A percentile compares a stretch with the other conserved stretches of the same genome.
Evolutionary conservation across 352 stramenopile genomes (phyloP).

Genomic region (Phytophthora constricta): DNA sequence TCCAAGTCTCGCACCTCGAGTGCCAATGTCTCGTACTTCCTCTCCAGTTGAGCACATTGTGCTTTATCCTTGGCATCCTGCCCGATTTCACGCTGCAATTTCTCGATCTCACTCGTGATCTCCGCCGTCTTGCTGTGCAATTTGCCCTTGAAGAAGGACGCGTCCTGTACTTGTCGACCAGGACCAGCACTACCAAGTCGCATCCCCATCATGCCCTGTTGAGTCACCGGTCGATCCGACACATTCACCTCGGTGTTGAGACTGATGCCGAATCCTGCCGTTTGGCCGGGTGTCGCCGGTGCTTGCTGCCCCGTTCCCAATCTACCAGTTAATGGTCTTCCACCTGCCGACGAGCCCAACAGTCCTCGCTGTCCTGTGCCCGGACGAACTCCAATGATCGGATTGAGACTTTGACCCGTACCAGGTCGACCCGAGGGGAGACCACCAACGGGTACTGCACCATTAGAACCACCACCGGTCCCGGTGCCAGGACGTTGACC

Average conservation of each 20-base stretch:
- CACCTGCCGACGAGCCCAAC: slow-evolving; percentile 54
- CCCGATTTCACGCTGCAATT: slow-evolving; percentile 84
- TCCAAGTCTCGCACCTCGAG: slow-evolving; percentile 86
- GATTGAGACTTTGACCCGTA: slow-evolving; percentile 67
- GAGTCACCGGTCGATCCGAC: slow-evolving; percentile 91
- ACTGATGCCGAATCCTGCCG: slow-evolving; percentile 73
- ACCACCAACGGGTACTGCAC: slow-evolving; percentile 22
- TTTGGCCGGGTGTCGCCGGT: slow-evolving; percentile 71
- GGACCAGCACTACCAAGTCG: slow-evolving; percentile 71
- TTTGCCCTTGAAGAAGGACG: slow-evolving; percentile 90
- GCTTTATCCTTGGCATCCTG: slow-evolving; percentile 88
- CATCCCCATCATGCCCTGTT: slow-evolving; percentile 94
- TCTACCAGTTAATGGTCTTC: slow-evolving; percentile 59
- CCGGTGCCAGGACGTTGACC: slow-evolving; percentile 66
- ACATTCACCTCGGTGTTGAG: slow-evolving; percentile 93
- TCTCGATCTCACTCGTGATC: slow-evolving; percentile 83
- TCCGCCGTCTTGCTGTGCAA: slow-evolving; percentile 92
- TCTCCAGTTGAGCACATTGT: slow-evolving; percentile 88
- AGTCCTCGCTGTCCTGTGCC: slow-evolving; percentile 61
- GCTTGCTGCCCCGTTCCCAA: slow-evolving; percentile 58
- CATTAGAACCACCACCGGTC: slow-evolving; percentile 36
- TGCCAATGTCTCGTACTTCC: slow-evolving; percentile 77
- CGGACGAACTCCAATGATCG: slow-evolving; percentile 56
- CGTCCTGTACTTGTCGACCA: slow-evolving; percentile 87
- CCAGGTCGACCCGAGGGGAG: slow-evolving; percentile 48